phyloP scores from a whole-genome alignment of 306 rosid species.

The Carpinus viminea region DNA sequence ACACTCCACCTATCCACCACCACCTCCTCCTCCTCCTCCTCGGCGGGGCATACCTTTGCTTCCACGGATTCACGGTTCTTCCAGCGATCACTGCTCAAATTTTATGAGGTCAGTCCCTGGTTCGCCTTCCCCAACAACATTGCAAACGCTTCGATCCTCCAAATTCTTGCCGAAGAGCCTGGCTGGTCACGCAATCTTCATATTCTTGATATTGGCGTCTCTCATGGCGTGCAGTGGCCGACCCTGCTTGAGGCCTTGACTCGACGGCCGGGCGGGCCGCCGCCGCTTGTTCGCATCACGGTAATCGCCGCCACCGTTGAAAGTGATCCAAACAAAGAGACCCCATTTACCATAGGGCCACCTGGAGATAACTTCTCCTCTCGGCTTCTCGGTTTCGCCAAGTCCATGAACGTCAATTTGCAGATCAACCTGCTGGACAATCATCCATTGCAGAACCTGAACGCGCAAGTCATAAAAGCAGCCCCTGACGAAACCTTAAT shows the following conservation, averaged over 20 bases:
- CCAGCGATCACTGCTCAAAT: conserved; percentile 66
- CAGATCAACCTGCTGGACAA: conserved; percentile 65
- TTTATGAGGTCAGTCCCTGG: conserved; percentile 94
- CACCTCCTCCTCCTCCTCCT: conserved; percentile 30
- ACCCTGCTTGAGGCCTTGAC: conserved; percentile 81
- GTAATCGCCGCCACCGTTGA: conserved; percentile 54
- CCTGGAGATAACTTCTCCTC: conserved; percentile 65
- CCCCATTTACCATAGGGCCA: conserved; percentile 76
- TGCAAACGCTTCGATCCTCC: conserved; percentile 82
- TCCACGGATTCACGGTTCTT: conserved; percentile 67
- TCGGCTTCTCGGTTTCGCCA: conserved; percentile 69
- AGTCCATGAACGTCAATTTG: conserved; percentile 62
- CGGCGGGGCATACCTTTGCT: conserved; percentile 52
- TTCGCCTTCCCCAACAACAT: conserved; percentile 81
- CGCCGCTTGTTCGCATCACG: conserved; percentile 74
- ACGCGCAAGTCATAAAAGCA: conserved; percentile 40
- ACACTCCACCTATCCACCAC: conserved; percentile 53
- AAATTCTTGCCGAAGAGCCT: conserved; percentile 56
- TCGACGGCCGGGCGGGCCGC: conserved; percentile 81
- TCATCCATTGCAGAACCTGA: conserved; percentile 47
- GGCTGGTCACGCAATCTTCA: conserved; percentile 51
- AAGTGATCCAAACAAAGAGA: conserved; percentile 44
- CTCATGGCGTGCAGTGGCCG: conserved; percentile 96
- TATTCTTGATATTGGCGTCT: conserved; percentile 87
- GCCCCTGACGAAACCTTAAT: conserved; percentile 58